Percentiles rank a stretch among this genome's conserved stretches.
Evolutionary conservation across 257 asterid species (phyloP).

Genomic region (Gynochthodes officinalis): DNA sequence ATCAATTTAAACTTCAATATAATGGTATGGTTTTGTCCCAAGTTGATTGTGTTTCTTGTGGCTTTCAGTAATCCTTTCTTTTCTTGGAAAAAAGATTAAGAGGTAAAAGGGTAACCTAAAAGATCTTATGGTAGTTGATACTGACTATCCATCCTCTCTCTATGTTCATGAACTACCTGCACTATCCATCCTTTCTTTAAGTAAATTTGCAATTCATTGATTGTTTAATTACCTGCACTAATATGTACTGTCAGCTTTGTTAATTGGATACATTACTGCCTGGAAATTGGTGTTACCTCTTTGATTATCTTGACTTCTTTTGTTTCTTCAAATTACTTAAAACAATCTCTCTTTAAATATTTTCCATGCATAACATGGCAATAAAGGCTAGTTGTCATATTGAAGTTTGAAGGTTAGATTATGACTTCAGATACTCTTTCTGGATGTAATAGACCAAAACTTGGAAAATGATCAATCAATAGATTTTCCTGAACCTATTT

Average conservation of each 20-base stretch:
- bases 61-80: background rate
- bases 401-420: background rate
- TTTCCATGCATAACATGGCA: background rate
- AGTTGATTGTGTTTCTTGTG: too few species aligned
- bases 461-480: background rate
- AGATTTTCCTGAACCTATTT: background rate
- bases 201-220: background rate
- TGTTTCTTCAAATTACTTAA: background rate
- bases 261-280: background rate
- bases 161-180: background rate
- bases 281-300: too few species aligned
- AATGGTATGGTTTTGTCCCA: background rate
- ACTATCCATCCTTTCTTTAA: background rate
- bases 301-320: background rate
- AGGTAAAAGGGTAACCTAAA: background rate
- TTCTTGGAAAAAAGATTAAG: background rate
- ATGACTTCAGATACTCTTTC: background rate
- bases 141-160: background rate
- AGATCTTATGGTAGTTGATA: background rate
- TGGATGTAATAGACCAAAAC: background rate
- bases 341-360: background rate
- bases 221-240: background rate
- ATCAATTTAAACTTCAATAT: background rate
- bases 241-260: background rate
- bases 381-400: background rate